These are phyloP conservation scores for Stromatinia cepivora DNA, from an alignment of 2,329 filamentous ascomycete genomes.

Conservation along the genomic window DNA sequence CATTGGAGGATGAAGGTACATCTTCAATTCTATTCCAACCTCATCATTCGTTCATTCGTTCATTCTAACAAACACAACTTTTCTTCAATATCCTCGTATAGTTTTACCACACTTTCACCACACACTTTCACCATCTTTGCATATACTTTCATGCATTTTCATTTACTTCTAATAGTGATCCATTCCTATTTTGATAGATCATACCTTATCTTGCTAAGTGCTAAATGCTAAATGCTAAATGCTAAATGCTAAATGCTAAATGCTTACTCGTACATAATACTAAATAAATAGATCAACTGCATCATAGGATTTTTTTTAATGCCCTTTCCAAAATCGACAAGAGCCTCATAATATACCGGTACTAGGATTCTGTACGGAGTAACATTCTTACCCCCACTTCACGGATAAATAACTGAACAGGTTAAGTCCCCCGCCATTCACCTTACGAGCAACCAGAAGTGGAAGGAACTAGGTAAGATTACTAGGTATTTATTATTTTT, in stretches of 20 bases:
- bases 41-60: not conserved
- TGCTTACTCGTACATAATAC: not conserved
- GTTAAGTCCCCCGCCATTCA: constrained; percentile 2
- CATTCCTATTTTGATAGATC: not conserved
- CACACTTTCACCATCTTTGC: not conserved
- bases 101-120: not conserved
- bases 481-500: not conserved
- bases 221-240: not conserved
- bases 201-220: not conserved
- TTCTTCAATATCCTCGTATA: not conserved
- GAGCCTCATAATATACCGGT: not conserved
- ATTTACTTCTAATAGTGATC: not conserved
- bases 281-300: not conserved
- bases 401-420: constrained; percentile 2
- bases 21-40: not conserved
- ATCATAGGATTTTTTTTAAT: too few relatives aligned
- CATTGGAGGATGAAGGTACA: not conserved
- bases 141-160: not conserved
- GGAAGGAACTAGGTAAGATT: not conserved
- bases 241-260: too few relatives aligned
- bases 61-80: not conserved
- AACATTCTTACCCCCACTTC: constrained; percentile 9
- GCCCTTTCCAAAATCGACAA: not conserved
- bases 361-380: not conserved
- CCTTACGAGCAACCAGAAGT: not conserved